A percentile compares a stretch with the other conserved stretches of the same genome.
phyloP scores from a whole-genome alignment of 78 protist genomes.

The Chrysochromulina parva region DNA sequence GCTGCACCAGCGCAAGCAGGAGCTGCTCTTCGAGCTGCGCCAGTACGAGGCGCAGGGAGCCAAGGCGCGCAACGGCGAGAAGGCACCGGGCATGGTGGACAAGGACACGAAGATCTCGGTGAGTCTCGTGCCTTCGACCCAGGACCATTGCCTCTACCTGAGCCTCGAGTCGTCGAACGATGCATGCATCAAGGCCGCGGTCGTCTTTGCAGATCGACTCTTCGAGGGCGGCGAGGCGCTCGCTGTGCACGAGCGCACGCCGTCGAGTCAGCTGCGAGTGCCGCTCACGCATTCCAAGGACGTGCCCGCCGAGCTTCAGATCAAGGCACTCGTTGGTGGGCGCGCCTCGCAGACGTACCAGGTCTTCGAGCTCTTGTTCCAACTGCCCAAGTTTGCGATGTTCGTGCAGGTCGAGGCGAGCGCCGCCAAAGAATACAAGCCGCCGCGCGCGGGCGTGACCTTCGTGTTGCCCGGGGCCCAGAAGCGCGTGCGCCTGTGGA shows the following conservation, averaged over 20 bases:
- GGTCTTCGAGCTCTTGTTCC: not conserved
- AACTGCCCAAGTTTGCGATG: constrained; percentile 46
- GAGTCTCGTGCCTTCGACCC: not conserved
- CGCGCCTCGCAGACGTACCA: not conserved
- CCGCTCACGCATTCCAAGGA: constrained; percentile 31
- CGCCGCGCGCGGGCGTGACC: not conserved
- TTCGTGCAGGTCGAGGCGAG: not conserved
- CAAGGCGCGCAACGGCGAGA: not conserved
- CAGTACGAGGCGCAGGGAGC: not conserved
- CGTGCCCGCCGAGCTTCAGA: not conserved
- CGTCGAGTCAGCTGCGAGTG: not conserved
- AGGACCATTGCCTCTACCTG: not conserved
- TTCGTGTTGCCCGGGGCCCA: not conserved
- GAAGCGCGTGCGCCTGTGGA: not conserved
- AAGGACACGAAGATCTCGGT: not conserved
- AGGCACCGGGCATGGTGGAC: not conserved
- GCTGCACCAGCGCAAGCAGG: constrained; percentile 20
- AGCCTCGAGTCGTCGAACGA: not conserved
- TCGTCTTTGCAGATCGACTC: constrained; percentile 29
- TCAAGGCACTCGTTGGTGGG: constrained; percentile 32
- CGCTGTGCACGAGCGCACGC: not conserved
- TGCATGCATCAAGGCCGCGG: not conserved
- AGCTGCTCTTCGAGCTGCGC: constrained; percentile 31
- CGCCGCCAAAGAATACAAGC: not conserved
- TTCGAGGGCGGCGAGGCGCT: constrained; percentile 31